phyloP scores from a whole-genome alignment of 805 yeast species.

The Kazachstania psychrophila region DNA sequence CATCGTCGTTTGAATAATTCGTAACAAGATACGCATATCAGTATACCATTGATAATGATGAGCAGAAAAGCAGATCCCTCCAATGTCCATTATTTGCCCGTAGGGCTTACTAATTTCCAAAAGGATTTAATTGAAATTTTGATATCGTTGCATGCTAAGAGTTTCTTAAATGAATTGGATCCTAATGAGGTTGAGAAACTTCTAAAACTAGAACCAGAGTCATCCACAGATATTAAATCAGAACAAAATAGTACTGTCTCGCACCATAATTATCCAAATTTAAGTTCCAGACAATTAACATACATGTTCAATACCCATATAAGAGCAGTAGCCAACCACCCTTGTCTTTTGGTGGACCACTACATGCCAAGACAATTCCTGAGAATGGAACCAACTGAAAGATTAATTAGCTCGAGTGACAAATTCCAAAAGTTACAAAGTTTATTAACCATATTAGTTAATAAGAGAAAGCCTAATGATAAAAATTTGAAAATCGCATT shows the following conservation, averaged over 20 bases:
- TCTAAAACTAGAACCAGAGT: conserved; percentile 1
- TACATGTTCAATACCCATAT: conserved; percentile 33
- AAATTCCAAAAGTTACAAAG: conserved; percentile 49
- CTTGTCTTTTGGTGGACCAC: conserved; percentile 65
- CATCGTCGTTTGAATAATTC: no score
- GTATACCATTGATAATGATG: no score
- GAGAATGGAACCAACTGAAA: conserved; percentile 53
- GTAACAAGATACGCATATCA: no score
- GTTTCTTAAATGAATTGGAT: conserved; percentile 20
- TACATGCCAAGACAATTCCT: conserved; percentile 63
- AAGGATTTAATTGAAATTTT: conserved; percentile 36
- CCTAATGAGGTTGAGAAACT: neutral
- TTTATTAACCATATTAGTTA: conserved; percentile 26
- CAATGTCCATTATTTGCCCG: conserved; percentile 29
- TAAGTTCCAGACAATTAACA: conserved; percentile 30
- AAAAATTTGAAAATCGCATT: conserved; percentile 29
- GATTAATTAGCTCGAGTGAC: conserved; percentile 45
- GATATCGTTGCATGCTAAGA: conserved; percentile 34
- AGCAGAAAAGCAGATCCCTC: neutral
- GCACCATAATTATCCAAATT: conserved; percentile 21
- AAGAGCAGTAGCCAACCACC: conserved; percentile 49
- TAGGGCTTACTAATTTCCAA: conserved; percentile 37
- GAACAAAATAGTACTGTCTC: no score
- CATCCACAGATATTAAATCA: no score
- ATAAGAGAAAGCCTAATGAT: conserved; percentile 8